Conservation (phyloP, 805 yeast species). For the Kluyveromyces nonfermentans region DNA sequence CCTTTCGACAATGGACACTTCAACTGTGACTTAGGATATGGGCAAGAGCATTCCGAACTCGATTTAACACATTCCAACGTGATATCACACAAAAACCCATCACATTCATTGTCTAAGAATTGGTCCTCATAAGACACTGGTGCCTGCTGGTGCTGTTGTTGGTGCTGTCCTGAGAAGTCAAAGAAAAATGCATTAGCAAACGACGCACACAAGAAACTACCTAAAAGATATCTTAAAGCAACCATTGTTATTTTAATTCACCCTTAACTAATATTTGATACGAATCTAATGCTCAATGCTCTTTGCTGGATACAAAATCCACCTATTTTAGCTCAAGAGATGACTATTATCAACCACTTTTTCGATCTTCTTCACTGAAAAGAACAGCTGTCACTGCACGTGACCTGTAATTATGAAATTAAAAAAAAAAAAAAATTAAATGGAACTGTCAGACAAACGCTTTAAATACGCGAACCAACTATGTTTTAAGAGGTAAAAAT, state of each 20-base stretch:
- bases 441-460: too few species aligned
- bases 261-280: too few species aligned
- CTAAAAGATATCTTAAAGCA: background rate
- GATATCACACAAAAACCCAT: constrained; percentile 68
- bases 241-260: background rate
- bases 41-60: constrained; percentile 79
- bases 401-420: background rate
- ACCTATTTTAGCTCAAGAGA: background rate
- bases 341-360: background rate
- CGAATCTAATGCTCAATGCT: too few species aligned
- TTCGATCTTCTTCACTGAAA: background rate
- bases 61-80: constrained; percentile 67
- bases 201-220: background rate
- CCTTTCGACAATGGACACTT: constrained; percentile 67
- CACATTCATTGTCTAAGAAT: constrained; percentile 40
- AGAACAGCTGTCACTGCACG: background rate
- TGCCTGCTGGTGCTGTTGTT: constrained; percentile 30
- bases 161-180: constrained; percentile 36
- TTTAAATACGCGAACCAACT: too few species aligned
- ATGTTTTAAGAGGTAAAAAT: too few species aligned
- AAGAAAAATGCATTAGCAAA: constrained; percentile 24
- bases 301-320: background rate
- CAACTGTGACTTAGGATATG: constrained; percentile 74
- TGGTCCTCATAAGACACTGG: constrained; percentile 29
- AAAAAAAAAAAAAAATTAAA: too few species aligned